Conservation (phyloP, 306 rosid genomes). For the Malus asiatica region DNA sequence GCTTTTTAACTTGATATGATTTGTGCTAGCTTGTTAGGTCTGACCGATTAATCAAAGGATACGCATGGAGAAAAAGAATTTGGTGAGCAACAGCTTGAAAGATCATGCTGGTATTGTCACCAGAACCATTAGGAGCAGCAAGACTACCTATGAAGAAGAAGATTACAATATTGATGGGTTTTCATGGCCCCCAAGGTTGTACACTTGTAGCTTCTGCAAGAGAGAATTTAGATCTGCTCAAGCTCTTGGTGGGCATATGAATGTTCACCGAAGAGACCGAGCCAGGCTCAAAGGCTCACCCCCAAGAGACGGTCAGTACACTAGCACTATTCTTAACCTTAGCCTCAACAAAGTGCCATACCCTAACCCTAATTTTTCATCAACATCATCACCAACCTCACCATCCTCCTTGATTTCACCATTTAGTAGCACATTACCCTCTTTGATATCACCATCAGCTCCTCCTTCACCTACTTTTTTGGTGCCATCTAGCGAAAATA, state of each 20-base stretch:
- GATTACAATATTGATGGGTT: constrained; percentile 45
- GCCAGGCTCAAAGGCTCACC: constrained; percentile 74
- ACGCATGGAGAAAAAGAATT: background rate
- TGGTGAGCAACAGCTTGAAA: constrained; percentile 1
- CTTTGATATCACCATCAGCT: constrained; percentile 24
- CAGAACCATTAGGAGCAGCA: background rate
- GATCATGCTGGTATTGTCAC: background rate
- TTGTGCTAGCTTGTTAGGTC: background rate
- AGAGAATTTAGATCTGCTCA: constrained; percentile 94
- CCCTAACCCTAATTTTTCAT: constrained; percentile 40
- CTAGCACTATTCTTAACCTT: constrained; percentile 22
- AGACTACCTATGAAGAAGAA: constrained; percentile 6
- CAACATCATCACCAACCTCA: constrained; percentile 27
- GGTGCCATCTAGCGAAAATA: background rate
- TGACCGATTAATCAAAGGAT: background rate
- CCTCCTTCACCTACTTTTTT: constrained; percentile 16
- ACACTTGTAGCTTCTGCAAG: constrained; percentile 77
- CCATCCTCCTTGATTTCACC: constrained; percentile 15
- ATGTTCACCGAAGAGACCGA: constrained; percentile 88
- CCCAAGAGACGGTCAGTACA: constrained; percentile 23
- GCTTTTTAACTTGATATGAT: background rate
- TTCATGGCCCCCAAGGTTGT: constrained; percentile 90
- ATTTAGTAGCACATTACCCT: no score
- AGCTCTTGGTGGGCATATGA: constrained; percentile 96
- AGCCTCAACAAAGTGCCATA: constrained; percentile 30